Evolutionary conservation across 2,329 filamentous ascomycete species (phyloP), one percentile per base, ranked within the genome.

Genomic region (Fusarium pininemorale): DNA sequence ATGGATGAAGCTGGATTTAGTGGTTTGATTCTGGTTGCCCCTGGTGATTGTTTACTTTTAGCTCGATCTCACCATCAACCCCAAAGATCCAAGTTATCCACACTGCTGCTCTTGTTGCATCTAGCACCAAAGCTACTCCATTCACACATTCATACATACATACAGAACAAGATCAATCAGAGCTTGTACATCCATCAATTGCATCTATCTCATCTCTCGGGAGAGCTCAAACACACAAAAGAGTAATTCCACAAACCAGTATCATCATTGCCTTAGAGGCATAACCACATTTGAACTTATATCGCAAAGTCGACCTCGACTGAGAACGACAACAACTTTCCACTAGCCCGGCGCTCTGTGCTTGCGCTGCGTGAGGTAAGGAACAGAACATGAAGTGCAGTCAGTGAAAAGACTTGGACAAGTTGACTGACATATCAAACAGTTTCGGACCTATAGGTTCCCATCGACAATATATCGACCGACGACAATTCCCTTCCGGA

Each of bases 331-430:
- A 72, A 79, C 78, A 80, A 79, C 69, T 76, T 78, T 81, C 73
- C 75, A 80, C 79, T 85, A 87, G 91, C 92, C 93, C 92, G 92
- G 92, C 92, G 90, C 89, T 88, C 90, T 91, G 90, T 84, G 91
- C 91, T 93, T 92, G 91, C 91, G 89, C 91, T 94, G 92, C 91
- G 92, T 91, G 92, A 95, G 92, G 93, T 94, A 83, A 77, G 85
- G 30, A 41, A 39, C 4, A 5, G 47, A 41, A 37, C 6, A 6
- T 60, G 35, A 47, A 24, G 22, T n/a, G 3, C 24, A 55, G 32
- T 32, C 24, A 55, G 30, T 32, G n/a, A 26, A n/a, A n/a, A 24
- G 15, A 32, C 14, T 28, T n/a, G 7, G 32, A 28, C 18, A 47
- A 35, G 28, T 35, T 59, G 47, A 70, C 55, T 58, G 42, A 62